phyloP scores from a whole-genome alignment of 139 green algal species.

The Edaphochlamys debaryana region DNA sequence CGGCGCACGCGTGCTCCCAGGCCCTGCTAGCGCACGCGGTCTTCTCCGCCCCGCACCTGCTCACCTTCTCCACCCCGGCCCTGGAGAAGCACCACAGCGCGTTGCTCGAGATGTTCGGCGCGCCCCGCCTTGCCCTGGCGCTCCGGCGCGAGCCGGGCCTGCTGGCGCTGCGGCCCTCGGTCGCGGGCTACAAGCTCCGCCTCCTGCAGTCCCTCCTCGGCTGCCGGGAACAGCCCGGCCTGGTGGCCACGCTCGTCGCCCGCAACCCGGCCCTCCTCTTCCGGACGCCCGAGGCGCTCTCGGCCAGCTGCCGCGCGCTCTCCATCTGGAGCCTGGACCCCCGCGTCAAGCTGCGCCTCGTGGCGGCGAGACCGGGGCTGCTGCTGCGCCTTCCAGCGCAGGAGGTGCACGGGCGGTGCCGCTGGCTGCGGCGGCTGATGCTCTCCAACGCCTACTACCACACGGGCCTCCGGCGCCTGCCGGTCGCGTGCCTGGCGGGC shows the following conservation, averaged over 20 bases:
- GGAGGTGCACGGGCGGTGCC: constrained; percentile 64
- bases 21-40: constrained; percentile 1
- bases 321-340: constrained; percentile 56
- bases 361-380: constrained; percentile 50
- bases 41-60: constrained; percentile 26
- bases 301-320: constrained; percentile 45
- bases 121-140: background rate
- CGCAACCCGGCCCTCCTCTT: constrained; percentile 48
- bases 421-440: constrained; percentile 64
- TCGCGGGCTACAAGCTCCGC: background rate
- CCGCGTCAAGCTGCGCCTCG: constrained; percentile 48
- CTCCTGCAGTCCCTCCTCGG: constrained; percentile 34
- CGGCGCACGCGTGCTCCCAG: background rate
- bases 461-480: constrained; percentile 44
- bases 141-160: constrained; percentile 37
- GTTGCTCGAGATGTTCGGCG: constrained; percentile 16
- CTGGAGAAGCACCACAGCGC: background rate
- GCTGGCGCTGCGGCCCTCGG: constrained; percentile 7
- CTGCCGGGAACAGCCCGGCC: background rate
- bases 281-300: constrained; percentile 13
- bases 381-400: constrained; percentile 55
- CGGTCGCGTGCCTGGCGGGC: constrained; percentile 35
- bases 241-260: constrained; percentile 9
- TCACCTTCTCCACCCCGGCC: constrained; percentile 25
- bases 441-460: constrained; percentile 53